Conservation (phyloP, 2,329 filamentous ascomycete species). For the Hypomyces rosellus region DNA sequence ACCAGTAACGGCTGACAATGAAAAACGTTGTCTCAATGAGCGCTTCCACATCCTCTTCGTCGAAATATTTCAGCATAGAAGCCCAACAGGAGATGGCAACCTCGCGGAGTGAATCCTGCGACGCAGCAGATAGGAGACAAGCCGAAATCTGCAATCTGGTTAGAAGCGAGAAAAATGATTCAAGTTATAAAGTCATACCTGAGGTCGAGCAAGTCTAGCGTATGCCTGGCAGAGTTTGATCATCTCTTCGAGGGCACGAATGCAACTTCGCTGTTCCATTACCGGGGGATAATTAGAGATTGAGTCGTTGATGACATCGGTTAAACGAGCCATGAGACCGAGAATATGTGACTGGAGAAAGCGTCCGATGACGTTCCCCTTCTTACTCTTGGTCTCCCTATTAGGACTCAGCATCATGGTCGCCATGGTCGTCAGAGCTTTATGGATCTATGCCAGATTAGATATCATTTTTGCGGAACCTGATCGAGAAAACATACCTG, state of each 20-base stretch:
- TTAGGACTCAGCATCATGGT: slow-evolving; percentile 33
- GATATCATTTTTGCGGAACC: slow-evolving; percentile 2
- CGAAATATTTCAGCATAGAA: slow-evolving; percentile 66
- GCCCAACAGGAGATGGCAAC: slow-evolving; percentile 80
- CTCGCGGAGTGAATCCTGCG: slow-evolving; percentile 66
- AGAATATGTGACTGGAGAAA: slow-evolving; percentile 82
- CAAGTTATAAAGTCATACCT: slow-evolving; percentile 46
- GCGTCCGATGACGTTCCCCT: slow-evolving; percentile 54
- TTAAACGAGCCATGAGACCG: slow-evolving; percentile 78
- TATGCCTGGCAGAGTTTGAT: slow-evolving; percentile 67
- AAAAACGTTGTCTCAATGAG: slow-evolving; percentile 87
- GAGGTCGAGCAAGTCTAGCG: slow-evolving; percentile 74
- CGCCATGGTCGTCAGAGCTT: slow-evolving; percentile 42
- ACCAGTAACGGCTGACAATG: slow-evolving; percentile 78
- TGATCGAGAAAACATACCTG: slow-evolving; percentile 42
- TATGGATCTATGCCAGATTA: slow-evolving; percentile 37
- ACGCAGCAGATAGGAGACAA: slow-evolving; percentile 80
- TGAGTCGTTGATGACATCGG: slow-evolving; percentile 68
- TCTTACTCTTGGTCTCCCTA: slow-evolving; percentile 41
- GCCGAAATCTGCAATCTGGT: slow-evolving; percentile 63
- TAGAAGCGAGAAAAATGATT: background rate
- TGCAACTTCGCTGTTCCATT: slow-evolving; percentile 67
- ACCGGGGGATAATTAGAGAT: slow-evolving; percentile 45
- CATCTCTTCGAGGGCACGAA: slow-evolving; percentile 83
- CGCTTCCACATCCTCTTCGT: slow-evolving; percentile 69